These are phyloP conservation scores for Colletotrichum higginsianum DNA, from an alignment of 2,329 filamentous ascomycete species.

Conservation along the genomic window DNA sequence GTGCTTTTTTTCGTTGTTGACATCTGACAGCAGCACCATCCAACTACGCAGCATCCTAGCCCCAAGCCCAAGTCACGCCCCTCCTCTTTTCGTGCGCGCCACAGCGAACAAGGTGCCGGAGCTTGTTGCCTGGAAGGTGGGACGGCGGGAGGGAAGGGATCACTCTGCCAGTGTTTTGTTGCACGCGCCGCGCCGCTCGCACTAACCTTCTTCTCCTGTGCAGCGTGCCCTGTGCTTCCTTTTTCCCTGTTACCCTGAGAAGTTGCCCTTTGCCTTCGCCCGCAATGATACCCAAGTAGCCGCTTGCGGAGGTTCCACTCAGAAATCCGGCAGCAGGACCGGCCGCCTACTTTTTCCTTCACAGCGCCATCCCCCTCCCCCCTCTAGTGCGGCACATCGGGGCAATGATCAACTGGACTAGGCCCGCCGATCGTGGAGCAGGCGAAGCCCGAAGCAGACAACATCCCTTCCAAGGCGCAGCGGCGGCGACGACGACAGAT, in stretches of 20 bases:
- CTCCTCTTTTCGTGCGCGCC: conserved; percentile 11
- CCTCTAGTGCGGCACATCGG: conserved; percentile 10
- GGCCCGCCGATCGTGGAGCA: conserved; percentile 37
- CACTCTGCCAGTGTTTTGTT: conserved; percentile 11
- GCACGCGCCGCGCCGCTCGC: conserved; percentile 34
- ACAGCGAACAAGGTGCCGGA: conserved; percentile 17
- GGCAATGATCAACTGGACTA: conserved; percentile 24
- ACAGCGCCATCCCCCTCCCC: neutral
- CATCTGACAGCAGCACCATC: conserved; percentile 41
- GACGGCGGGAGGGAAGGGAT: neutral
- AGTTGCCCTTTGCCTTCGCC: neutral
- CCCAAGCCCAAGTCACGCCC: conserved; percentile 33
- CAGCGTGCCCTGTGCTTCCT: neutral
- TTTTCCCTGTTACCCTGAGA: neutral
- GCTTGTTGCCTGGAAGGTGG: neutral
- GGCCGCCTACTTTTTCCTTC: neutral
- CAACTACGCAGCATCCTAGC: conserved; percentile 13
- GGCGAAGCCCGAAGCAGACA: conserved; percentile 36
- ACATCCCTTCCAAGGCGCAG: conserved; percentile 20
- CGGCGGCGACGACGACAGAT: neutral
- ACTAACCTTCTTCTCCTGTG: neutral
- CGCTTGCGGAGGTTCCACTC: conserved; percentile 17
- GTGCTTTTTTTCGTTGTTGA: conserved; percentile 12
- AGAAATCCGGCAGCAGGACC: conserved; percentile 3
- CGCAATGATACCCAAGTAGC: neutral